Evolutionary conservation across 176 grass and related monocot species (phyloP).

Genomic region (Dendrocalamus sinicus): DNA sequence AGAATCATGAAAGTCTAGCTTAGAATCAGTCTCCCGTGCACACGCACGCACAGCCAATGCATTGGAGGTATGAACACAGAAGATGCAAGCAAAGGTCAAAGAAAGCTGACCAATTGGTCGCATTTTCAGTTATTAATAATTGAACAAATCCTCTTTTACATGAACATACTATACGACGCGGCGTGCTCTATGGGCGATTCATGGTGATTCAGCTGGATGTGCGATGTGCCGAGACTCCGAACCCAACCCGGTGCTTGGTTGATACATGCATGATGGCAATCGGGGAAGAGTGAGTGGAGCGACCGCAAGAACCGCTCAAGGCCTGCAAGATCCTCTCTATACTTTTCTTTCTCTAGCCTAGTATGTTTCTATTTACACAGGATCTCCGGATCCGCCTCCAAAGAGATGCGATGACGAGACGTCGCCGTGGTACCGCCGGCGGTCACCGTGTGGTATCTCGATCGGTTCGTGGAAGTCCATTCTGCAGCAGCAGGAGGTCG

Average conservation of each 20-base stretch:
- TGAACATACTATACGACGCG: constrained; percentile 31
- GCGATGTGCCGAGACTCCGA: constrained; percentile 37
- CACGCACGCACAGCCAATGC: not conserved
- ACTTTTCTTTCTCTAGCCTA: constrained; percentile 56
- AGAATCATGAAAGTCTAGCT: constrained; percentile 44
- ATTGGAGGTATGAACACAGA: constrained; percentile 18
- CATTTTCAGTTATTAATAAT: constrained; percentile 55
- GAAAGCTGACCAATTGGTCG: constrained; percentile 60
- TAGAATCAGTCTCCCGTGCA: constrained; percentile 44
- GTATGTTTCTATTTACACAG: constrained; percentile 78
- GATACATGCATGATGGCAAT: constrained; percentile 51
- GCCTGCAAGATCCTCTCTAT: constrained; percentile 51
- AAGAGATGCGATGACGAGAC: constrained; percentile 91
- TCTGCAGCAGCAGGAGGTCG: constrained; percentile 52
- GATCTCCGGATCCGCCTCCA: constrained; percentile 99
- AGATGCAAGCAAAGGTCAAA: constrained; percentile 41
- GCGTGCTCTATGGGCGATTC: not conserved
- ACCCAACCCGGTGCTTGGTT: constrained; percentile 39
- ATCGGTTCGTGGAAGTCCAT: constrained; percentile 95
- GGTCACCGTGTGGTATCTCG: constrained; percentile 86
- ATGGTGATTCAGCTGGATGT: constrained; percentile 39
- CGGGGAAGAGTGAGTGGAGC: constrained; percentile 37
- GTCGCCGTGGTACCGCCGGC: constrained; percentile 87
- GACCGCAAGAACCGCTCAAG: constrained; percentile 44
- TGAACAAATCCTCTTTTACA: constrained; percentile 56